Evolutionary conservation across 495 filamentous ascomycete species (phyloP).

Genomic region (Neurospora discreta): DNA sequence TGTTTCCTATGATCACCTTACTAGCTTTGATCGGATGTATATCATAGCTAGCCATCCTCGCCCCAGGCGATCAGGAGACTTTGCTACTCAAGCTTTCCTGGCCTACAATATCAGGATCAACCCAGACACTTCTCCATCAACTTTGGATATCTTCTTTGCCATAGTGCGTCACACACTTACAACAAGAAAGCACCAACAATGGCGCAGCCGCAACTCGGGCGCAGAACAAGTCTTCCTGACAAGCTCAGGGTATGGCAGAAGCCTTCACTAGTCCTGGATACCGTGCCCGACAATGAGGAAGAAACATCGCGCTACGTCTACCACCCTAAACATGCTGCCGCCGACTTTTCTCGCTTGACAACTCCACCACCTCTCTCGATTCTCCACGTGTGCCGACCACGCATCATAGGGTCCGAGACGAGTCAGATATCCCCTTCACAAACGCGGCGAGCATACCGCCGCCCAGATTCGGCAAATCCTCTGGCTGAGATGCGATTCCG

Average conservation of each 20-base stretch:
- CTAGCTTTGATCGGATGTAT: neutral
- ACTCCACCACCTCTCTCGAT: conserved; percentile 2
- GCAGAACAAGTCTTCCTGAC: conserved; percentile 17
- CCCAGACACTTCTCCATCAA: neutral
- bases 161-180: neutral
- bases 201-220: conserved; percentile 13
- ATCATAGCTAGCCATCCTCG: neutral
- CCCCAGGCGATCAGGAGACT: neutral
- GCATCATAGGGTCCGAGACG: neutral
- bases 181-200: neutral
- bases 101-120: neutral
- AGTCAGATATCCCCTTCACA: neutral
- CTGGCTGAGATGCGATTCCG: neutral
- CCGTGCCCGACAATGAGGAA: conserved; percentile 3
- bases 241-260: conserved; percentile 13
- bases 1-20: neutral
- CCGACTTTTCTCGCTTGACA: conserved; percentile 17
- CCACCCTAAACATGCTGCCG: conserved; percentile 19
- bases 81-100: neutral
- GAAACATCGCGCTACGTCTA: conserved; percentile 12
- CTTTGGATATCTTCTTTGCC: neutral
- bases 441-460: neutral
- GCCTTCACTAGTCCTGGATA: neutral
- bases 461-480: neutral
- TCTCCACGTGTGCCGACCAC: neutral